Percentiles rank a stretch among this genome's conserved stretches.
phyloP scores from a whole-genome alignment of 805 yeast genomes.

The Nakazawaea ernobii region DNA sequence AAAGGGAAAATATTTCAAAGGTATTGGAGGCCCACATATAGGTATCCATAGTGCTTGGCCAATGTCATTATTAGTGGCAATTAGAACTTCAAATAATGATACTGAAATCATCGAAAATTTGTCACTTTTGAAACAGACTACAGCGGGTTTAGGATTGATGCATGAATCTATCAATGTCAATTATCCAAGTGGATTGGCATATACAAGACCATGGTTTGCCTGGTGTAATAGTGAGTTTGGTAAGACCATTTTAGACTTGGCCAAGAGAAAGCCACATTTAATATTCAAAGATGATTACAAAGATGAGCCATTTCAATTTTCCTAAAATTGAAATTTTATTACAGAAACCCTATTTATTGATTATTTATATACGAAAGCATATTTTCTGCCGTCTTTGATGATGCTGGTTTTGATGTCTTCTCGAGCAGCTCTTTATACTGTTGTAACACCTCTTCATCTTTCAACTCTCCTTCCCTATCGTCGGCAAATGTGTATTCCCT shows the following conservation, averaged over 20 bases:
- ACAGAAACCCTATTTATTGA: conserved; percentile 23
- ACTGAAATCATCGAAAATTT: conserved; percentile 53
- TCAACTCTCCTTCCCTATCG: conserved; percentile 54
- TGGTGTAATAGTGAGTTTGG: conserved; percentile 95
- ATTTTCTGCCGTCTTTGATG: conserved; percentile 64
- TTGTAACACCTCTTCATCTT: conserved; percentile 50
- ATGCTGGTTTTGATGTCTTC: conserved; percentile 51
- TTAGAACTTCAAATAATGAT: conserved; percentile 70
- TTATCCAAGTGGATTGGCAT: conserved; percentile 37
- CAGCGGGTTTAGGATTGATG: conserved; percentile 74
- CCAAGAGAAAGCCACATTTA: conserved; percentile 65
- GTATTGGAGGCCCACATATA: conserved; percentile 89
- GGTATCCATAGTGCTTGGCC: conserved; percentile 87
- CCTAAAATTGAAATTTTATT: neutral
- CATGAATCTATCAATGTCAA: conserved; percentile 78
- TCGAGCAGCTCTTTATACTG: conserved; percentile 74
- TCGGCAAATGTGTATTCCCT: conserved; percentile 71
- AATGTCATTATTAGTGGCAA: conserved; percentile 70
- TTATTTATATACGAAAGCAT: conserved; percentile 55
- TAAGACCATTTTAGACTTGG: conserved; percentile 74
- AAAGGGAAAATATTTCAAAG: conserved; percentile 56
- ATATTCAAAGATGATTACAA: conserved; percentile 44
- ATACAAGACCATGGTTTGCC: conserved; percentile 85
- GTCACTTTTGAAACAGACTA: conserved; percentile 46
- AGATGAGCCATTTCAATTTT: neutral